Base-by-base conservation (phyloP, 495 filamentous ascomycete genomes). In the Penicillium canescens region DNA sequence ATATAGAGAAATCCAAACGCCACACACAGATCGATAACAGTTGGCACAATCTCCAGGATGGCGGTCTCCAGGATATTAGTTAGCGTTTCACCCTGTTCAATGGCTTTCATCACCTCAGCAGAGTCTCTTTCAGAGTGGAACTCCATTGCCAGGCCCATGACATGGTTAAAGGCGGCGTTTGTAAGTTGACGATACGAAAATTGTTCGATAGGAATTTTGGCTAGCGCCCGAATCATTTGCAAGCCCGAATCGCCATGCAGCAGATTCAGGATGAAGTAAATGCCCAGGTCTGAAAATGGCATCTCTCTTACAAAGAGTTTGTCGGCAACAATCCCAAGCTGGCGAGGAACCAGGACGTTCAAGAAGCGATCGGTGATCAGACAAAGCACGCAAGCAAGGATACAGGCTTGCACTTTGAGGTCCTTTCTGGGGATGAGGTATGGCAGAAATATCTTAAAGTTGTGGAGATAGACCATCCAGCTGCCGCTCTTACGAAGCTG, bases 261-360 rank as follows among this genome's bases (percentile, higher is more conserved):
- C 18, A 55, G 38, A 6, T 40, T 24, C 11, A 55, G 13, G n/a
- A 43, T 84, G 41, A 23, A 81, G 72, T 26, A 72, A 69, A 42
- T 87, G 63, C 10, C 85, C 79, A 35, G 83, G 72, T 34, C 80
- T 75, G 7, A 79, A 82, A 35, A 62, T 28, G 74, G 60, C 20
- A 86, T 72, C 48, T 82, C 73, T 11, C 70, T 42, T 78, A 82
- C 10, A 80, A 78, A 50, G 74, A 89, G 68, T 28, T 71, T 75
- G 58, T 89, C 79, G 48, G 82, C 75, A 26, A 88, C 77, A 51
- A 84, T 77, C 37, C 86, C 86, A 21, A 88, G 73, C 56, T 89
- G 87, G 26, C 81, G 80, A 20, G 87, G 87, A 39, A 88, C 79
- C 14, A 89, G 64, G 20, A 89, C 72, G 52, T 87, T 86, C 37